These are phyloP conservation scores for Alternaria sp. DNA, from an alignment of 2,329 filamentous ascomycete species.

Conservation along the genomic window DNA sequence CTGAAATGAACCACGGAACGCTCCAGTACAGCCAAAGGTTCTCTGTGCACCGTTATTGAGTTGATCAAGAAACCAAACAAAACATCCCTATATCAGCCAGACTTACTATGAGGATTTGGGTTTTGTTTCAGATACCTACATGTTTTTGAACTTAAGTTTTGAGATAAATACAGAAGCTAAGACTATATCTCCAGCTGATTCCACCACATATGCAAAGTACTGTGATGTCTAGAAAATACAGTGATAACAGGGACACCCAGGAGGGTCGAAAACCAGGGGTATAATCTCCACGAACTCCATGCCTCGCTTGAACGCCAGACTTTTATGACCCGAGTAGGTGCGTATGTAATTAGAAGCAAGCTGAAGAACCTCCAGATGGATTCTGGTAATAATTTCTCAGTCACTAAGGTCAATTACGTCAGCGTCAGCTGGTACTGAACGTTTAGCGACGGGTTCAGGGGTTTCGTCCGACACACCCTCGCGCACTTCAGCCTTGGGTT, in stretches of 20 bases:
- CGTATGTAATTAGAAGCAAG: background rate
- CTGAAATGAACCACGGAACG: background rate
- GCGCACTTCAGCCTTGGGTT: conserved; percentile 51
- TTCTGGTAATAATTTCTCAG: background rate
- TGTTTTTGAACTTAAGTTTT: background rate
- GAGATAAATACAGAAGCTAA: background rate
- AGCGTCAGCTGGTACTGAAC: background rate
- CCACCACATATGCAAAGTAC: background rate
- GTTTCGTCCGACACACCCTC: conserved; percentile 13
- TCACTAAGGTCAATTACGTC: conserved; percentile 25
- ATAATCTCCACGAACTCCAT: conserved; percentile 12
- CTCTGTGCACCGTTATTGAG: background rate
- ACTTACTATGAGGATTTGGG: background rate
- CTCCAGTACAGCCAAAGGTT: background rate
- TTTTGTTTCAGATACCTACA: background rate
- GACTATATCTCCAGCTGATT: background rate
- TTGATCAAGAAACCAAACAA: background rate
- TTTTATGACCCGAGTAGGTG: background rate
- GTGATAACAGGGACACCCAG: background rate
- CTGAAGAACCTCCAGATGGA: background rate
- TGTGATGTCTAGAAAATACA: background rate
- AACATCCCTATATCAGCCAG: background rate
- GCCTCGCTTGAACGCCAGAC: background rate
- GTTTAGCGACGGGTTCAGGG: background rate
- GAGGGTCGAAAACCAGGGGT: background rate